Base-by-base conservation (phyloP, 2,329 filamentous ascomycete genomes). In the Trichocomaceae sp. region DNA sequence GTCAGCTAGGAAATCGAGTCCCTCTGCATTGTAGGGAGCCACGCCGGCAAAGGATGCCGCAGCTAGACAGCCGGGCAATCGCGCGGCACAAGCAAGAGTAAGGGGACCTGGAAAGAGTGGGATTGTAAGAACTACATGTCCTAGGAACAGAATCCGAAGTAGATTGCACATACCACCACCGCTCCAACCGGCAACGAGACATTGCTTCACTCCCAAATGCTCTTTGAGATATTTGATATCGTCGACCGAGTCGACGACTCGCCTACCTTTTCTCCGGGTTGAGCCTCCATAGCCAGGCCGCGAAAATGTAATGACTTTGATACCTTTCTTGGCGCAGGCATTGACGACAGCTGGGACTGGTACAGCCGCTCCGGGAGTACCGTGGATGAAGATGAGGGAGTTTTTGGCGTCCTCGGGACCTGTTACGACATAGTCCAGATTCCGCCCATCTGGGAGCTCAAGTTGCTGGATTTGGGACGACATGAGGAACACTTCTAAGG, bases 201-300 rank as follows among this genome's bases (percentile, higher is more conserved):
- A 53, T 19, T 41, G 37, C 23, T 53, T 41, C 13, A 47, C 44
- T 7, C 33, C 44, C 17, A 53, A 39, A 47, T 53, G 51, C 46
- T 47, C 22, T 29, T 39, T 22, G 4, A 53, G 44, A 26, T n/a
- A 29, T n/a, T 53, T 37, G 35, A 53, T 41, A 41, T 53, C 51
- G 37, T 23, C 44, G n/a, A 47, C 44, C 12, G n/a, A 19, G 15
- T 53, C 51, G 4, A 53, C 15, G 13, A 53, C n/a, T 20, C 33
- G 44, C 37, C 44, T 17, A 1, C 44, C 51, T 22, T 53, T 53
- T 9, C 39, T 39, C 33, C 51, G 37, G 9, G 51, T 47, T 5
- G 51, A 53, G 17, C 51, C 44, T 53, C 51, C 51, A 31, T 53
- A 53, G 19, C 51, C 51, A 13, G 51, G 31, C 33, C 51, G 26